Percentiles rank a stretch among this genome's conserved stretches.
Conservation (phyloP, 2,329 filamentous ascomycete species). For the Eutypa lata region DNA sequence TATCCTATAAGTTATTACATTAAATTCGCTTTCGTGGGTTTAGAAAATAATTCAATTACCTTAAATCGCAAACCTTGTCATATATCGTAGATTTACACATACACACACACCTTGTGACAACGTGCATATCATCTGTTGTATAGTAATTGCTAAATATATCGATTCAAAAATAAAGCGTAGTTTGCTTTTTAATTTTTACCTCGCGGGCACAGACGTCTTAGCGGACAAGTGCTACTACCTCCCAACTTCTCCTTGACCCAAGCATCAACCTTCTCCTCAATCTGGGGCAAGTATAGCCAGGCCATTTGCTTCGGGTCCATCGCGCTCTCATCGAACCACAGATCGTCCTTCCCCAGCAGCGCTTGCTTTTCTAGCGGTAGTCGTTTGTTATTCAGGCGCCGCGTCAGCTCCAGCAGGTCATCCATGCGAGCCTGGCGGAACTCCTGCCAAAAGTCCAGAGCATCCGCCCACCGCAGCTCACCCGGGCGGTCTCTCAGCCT, state of each 20-base stretch:
- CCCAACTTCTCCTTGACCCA: conserved; percentile 1
- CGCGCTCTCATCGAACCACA: conserved; percentile 17
- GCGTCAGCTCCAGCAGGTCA: conserved; percentile 14
- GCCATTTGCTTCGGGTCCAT: conserved; percentile 19
- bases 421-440: conserved; percentile 21
- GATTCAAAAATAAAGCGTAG: no score
- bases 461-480: conserved; percentile 10
- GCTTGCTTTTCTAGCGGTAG: conserved; percentile 22
- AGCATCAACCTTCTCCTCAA: conserved; percentile 10
- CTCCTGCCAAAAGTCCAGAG: conserved; percentile 20
- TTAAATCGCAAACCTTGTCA: no score
- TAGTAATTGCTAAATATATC: no score
- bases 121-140: no score
- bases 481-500: not conserved
- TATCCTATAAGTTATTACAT: no score
- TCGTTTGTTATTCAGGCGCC: conserved; percentile 17
- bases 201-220: no score
- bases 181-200: no score
- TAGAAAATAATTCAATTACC: no score
- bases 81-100: no score
- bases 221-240: no score
- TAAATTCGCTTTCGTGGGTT: no score
- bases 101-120: no score
- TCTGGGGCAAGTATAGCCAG: conserved; percentile 16
- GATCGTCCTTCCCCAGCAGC: conserved; percentile 8